phyloP scores from a whole-genome alignment of 1,284 basidiomycete species.

The Moniliophthora roreri region DNA sequence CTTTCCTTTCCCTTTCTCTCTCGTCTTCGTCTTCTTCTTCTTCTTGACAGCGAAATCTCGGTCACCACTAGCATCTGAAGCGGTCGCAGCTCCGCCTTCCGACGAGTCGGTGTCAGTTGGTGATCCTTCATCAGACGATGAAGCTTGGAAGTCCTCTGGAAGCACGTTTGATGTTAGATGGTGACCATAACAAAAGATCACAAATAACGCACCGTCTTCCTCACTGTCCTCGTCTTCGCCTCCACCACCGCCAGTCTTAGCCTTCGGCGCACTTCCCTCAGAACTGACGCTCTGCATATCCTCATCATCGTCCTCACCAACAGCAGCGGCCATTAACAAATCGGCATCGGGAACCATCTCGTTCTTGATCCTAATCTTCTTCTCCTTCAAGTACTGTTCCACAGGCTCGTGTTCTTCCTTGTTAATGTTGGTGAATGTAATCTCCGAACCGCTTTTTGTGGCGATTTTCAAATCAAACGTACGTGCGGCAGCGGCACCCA shows the following conservation, averaged over 20 bases:
- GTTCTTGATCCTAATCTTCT: constrained; percentile 94
- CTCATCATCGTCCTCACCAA: constrained; percentile 66
- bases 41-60: constrained; percentile 56
- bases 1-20: constrained; percentile 40
- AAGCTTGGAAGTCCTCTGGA: constrained; percentile 86
- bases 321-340: constrained; percentile 66
- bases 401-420: constrained; percentile 94
- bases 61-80: constrained; percentile 79
- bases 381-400: constrained; percentile 83
- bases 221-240: constrained; percentile 81
- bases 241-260: constrained; percentile 41
- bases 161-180: constrained; percentile 27
- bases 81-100: constrained; percentile 72
- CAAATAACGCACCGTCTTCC: constrained; percentile 60
- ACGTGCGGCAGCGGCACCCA: constrained; percentile 80
- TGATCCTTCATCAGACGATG: constrained; percentile 82
- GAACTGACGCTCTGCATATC: constrained; percentile 81
- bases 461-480: constrained; percentile 96
- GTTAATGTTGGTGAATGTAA: constrained; percentile 91
- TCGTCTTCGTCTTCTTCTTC: constrained; percentile 37
- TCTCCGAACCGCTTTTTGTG: constrained; percentile 79
- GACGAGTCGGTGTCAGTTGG: constrained; percentile 76
- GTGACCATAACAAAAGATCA: constrained; percentile 8
- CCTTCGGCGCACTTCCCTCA: constrained; percentile 62
- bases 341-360: constrained; percentile 92